Conservation (phyloP, 352 stramenopile genomes). For the Phytophthora sojae region DNA sequence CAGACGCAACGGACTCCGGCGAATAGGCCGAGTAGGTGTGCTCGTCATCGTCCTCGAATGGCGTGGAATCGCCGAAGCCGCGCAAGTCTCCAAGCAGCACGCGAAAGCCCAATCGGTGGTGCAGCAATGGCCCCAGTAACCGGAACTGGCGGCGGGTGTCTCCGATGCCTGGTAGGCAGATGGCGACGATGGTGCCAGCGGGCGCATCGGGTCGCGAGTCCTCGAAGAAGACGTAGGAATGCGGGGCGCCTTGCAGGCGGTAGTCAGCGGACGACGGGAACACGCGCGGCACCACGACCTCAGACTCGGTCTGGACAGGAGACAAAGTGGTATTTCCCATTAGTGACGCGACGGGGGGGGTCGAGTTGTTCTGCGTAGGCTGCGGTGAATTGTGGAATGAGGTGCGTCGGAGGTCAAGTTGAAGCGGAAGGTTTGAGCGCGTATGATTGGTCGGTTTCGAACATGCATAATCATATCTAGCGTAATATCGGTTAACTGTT, state of each 20-base stretch:
- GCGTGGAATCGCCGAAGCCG: constrained; percentile 52
- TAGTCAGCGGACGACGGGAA: constrained; percentile 33
- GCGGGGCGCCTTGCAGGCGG: constrained; percentile 15
- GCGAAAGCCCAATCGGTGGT: constrained; percentile 38
- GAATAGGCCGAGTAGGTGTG: constrained; percentile 37
- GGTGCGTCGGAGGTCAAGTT: not conserved
- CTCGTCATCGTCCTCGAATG: constrained; percentile 16
- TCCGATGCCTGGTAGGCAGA: constrained; percentile 52
- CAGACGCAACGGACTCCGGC: constrained; percentile 39
- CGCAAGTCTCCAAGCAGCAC: constrained; percentile 52
- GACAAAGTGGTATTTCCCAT: not conserved
- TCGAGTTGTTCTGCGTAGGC: not conserved
- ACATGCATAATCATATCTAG: not conserved
- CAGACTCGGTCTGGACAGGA: not conserved
- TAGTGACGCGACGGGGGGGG: not conserved
- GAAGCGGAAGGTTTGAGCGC: not conserved
- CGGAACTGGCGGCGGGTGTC: constrained; percentile 55
- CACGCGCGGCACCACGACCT: constrained; percentile 28
- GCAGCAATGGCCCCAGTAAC: constrained; percentile 46
- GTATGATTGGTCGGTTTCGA: not conserved
- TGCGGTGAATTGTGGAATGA: not conserved
- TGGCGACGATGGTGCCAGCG: constrained; percentile 27
- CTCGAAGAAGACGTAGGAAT: constrained; percentile 47
- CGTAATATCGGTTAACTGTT: not conserved
- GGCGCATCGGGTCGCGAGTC: constrained; percentile 38